These are phyloP conservation scores for Ceratocystis huliohia DNA, from an alignment of 2,329 filamentous ascomycete species.

Conservation along the genomic window DNA sequence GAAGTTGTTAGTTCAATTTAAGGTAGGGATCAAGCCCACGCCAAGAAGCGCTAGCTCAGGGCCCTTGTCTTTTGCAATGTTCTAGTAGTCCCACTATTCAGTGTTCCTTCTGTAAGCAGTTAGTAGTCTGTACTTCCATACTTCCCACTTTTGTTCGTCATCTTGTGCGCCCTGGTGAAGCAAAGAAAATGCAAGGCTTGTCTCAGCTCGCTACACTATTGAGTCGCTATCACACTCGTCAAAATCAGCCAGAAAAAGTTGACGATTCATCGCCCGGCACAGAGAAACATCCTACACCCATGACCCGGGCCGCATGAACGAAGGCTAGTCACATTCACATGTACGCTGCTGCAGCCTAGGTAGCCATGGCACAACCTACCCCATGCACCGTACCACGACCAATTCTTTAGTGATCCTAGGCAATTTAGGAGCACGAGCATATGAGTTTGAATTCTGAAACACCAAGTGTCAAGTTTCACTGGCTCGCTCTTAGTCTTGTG, in stretches of 20 bases:
- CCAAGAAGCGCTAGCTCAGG: background rate
- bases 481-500: background rate
- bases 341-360: background rate
- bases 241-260: background rate
- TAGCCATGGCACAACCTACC: background rate
- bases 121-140: background rate
- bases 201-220: background rate
- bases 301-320: background rate
- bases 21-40: background rate
- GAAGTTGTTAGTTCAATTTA: background rate
- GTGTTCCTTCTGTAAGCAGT: background rate
- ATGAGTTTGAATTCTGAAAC: slow-evolving; percentile 8
- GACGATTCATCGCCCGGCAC: background rate
- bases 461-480: slow-evolving; percentile 14
- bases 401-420: background rate
- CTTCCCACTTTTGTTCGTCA: background rate
- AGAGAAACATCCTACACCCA: background rate
- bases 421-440: background rate
- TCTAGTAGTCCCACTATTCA: background rate
- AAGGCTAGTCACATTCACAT: background rate
- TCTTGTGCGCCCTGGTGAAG: background rate
- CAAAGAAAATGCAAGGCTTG: background rate
- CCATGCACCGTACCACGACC: background rate
- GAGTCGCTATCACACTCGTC: background rate
- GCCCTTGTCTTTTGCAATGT: background rate